Base-by-base conservation (phyloP, 2,329 filamentous ascomycete genomes). In the Akanthomyces lecanii region DNA sequence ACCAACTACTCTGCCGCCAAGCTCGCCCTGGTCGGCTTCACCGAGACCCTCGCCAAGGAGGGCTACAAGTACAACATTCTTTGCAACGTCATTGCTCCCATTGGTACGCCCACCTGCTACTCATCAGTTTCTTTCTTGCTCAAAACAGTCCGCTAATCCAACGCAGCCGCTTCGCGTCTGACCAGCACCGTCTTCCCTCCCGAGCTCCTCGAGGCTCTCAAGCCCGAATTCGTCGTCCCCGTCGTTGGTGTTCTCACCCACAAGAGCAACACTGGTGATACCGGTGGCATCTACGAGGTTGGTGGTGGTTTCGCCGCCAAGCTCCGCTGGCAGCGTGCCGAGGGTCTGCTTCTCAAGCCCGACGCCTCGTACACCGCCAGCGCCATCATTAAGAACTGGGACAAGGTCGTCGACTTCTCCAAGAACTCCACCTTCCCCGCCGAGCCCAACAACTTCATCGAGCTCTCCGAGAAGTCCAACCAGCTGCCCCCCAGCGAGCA, bases 11-110 rank as follows among this genome's bases (percentile, higher is more conserved):
- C 94, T 61, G 93, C 95, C 65, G 95, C 95, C 73, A 99, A 98
- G 82, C 84, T 98, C 67, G 90, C 91, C 67, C 88, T 96, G 81
- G 92, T 99, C 66, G 95, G 94, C 69, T 98, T 98, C 81, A 97
- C 93, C 45, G 94, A 99, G 83, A 97, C 95, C 4, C 84, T 99
- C 66, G 95, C 95, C 65, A 98, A 98, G 83, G 95, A 99, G 81
- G 95, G 95, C 68, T 82, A 86, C 74, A 98, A 98, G 80, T 99
- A 99, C 82, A 98, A 98, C 84, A 98, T 99, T 70, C 79, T 97
- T 71, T 87, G 84, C 81, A 99, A 99, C 77, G 91, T 91, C 71
- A 96, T 99, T 79, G 92, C 95, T 21, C 95, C 95, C 60, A 93
- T 97, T 72, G 77, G 77, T 79, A 74, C 63, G 76, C 66, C 28